A percentile compares a stretch with the other conserved stretches of the same genome.
Evolutionary conservation across 2,329 filamentous ascomycete genomes (phyloP).

Genomic region (Bipolaris sorokiniana): DNA sequence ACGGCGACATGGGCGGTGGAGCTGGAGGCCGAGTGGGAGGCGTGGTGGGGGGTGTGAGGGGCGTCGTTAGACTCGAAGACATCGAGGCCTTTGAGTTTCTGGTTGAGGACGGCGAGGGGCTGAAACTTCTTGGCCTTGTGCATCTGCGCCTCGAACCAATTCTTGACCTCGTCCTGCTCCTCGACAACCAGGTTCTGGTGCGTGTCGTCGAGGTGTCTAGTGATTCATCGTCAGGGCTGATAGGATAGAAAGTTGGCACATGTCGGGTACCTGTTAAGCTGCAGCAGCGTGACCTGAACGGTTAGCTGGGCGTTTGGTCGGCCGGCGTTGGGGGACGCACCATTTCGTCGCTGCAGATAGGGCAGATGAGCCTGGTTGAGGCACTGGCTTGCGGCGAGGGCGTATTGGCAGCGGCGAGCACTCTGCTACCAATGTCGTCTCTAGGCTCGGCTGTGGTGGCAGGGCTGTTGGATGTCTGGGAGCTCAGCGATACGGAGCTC

Average conservation of each 20-base stretch:
- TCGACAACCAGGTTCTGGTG: slow-evolving; percentile 89
- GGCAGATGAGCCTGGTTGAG: slow-evolving; percentile 78
- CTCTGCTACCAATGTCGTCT: slow-evolving; percentile 81
- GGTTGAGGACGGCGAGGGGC: slow-evolving; percentile 86
- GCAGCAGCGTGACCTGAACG: slow-evolving; percentile 80
- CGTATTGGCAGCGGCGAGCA: slow-evolving; percentile 70
- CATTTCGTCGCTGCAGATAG: slow-evolving; percentile 99
- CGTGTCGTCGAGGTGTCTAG: slow-evolving; percentile 80
- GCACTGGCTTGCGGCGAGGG: slow-evolving; percentile 61
- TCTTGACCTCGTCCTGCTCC: slow-evolving; percentile 92
- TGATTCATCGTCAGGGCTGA: slow-evolving; percentile 18
- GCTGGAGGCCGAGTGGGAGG: slow-evolving; percentile 42
- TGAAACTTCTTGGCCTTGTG: slow-evolving; percentile 92
- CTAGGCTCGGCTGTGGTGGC: slow-evolving; percentile 68
- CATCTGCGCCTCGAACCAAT: slow-evolving; percentile 96
- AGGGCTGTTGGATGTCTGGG: slow-evolving; percentile 74
- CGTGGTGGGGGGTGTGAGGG: slow-evolving; percentile 48
- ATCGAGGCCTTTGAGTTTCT: slow-evolving; percentile 89
- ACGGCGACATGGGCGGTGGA: slow-evolving; percentile 39
- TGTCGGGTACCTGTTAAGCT: slow-evolving; percentile 68
- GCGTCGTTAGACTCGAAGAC: slow-evolving; percentile 93
- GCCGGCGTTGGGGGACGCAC: slow-evolving; percentile 56
- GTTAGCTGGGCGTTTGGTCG: slow-evolving; percentile 29
- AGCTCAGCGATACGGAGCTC: slow-evolving; percentile 80
- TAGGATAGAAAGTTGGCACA: slow-evolving; percentile 10